Evolutionary conservation across 148 eudicot species (phyloP).

Genomic region (Fagopyrum homotropicum): DNA sequence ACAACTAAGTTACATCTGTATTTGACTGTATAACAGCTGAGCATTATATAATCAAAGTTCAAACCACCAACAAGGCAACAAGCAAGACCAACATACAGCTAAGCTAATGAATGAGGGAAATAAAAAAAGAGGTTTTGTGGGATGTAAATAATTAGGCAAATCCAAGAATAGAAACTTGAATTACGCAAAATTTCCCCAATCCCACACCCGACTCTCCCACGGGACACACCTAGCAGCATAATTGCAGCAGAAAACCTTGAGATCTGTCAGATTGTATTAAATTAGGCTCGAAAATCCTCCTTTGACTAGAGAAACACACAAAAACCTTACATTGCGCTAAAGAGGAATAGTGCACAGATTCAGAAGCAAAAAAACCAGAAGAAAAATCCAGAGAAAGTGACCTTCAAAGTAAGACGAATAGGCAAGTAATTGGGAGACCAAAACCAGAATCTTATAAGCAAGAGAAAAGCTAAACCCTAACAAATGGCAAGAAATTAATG

Average conservation of each 20-base stretch:
- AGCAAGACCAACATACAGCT: slow-evolving; percentile 11
- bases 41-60: neutral
- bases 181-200: neutral
- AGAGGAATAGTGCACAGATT: neutral
- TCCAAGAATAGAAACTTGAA: neutral
- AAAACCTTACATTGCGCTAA: neutral
- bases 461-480: slow-evolving; percentile 3
- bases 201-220: neutral
- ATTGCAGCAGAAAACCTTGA: neutral
- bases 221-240: neutral
- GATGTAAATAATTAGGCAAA: neutral
- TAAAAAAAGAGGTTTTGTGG: neutral
- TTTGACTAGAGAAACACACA: neutral
- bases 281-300: neutral
- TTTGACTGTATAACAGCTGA: neutral
- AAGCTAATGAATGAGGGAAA: neutral
- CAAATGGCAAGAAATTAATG: neutral
- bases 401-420: neutral
- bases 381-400: neutral
- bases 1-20: slow-evolving; percentile 3
- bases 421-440: neutral
- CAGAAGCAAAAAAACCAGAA: neutral
- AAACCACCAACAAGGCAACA: neutral
- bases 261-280: neutral
- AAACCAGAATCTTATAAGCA: neutral